Base-by-base conservation (phyloP, 1,284 basidiomycete species). In the Earliella scabrosa region DNA sequence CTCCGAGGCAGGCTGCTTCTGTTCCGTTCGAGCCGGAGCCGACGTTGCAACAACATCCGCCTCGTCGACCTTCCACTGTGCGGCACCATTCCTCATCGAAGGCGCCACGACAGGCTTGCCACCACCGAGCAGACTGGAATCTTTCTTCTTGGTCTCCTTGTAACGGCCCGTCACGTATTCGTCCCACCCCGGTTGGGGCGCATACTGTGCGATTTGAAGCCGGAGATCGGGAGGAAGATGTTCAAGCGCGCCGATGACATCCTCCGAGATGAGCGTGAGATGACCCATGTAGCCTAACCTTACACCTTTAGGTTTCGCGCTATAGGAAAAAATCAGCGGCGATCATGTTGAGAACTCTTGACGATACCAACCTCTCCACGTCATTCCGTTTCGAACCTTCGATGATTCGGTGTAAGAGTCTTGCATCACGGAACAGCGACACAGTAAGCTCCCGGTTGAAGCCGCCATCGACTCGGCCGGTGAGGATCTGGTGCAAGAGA, bases 261-360 rank as follows among this genome's bases (percentile, higher is more conserved):
- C 94, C 70, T 96, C 94, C 0, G 93, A 88, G 61, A 99, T 95
- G 59, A 98, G 85, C 11, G 92, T 92, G 40, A 99, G 83, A 71
- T 99, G 96, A 0, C 97, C 97, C 97, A 99, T 99, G 75, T 94
- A 97, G 1, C 96, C 95, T 39, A 95, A 73, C 18, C 95, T 86
- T 27, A 92, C 85, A 21, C 82, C 87, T 72, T 85, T 90, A 23
- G 81, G 86, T 69, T 83, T 87, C 45, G 77, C 71, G 64, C 82
- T 92, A 66, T n/a, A 6, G 43, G 27, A 38, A 32, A 8, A 51
- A 46, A 26, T 59, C 27, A 56, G 41, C 27, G 21, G 2, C 7
- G 21, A 21, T 21, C 35, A 38, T 16, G 11, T 29, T 13, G n/a
- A 9, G 18, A 20, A 18, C 26, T 18, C 21, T 16, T 16, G 45